These are phyloP conservation scores for Metschnikowia peoriensis DNA, from an alignment of 805 yeast species.

Conservation along the genomic window DNA sequence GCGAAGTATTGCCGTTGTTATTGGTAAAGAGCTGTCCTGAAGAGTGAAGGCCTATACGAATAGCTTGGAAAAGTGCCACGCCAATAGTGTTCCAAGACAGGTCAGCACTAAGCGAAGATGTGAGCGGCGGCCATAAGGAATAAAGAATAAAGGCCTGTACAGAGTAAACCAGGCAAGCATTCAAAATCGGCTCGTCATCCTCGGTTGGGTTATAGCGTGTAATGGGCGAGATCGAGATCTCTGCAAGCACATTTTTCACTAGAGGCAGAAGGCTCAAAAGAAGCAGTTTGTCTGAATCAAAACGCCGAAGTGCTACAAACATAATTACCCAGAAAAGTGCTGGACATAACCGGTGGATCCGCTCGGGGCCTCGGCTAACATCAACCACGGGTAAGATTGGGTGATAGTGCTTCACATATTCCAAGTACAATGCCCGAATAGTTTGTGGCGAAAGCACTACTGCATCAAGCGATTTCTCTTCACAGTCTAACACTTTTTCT, in stretches of 20 bases:
- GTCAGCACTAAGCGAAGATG: constrained; percentile 92
- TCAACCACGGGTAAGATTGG: constrained; percentile 87
- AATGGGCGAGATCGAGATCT: constrained; percentile 86
- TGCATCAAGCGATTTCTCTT: constrained; percentile 70
- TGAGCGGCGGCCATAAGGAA: constrained; percentile 94
- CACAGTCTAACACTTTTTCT: constrained; percentile 38
- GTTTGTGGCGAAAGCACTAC: constrained; percentile 59
- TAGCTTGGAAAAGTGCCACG: constrained; percentile 88
- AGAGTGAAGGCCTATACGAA: constrained; percentile 85
- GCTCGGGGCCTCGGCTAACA: constrained; percentile 75
- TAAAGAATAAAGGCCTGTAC: constrained; percentile 89
- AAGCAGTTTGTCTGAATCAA: constrained; percentile 36
- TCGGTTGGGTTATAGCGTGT: constrained; percentile 79
- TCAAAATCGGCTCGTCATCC: constrained; percentile 75
- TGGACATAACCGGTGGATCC: constrained; percentile 76
- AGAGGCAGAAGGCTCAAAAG: constrained; percentile 63
- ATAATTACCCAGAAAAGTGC: constrained; percentile 92
- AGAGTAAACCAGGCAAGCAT: constrained; percentile 87
- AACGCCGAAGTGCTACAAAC: constrained; percentile 77
- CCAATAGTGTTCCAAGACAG: constrained; percentile 96
- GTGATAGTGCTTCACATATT: constrained; percentile 77
- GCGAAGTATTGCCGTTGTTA: neutral
- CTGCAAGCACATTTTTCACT: constrained; percentile 76
- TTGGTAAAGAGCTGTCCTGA: constrained; percentile 28
- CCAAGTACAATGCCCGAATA: constrained; percentile 61